Evolutionary conservation across 2,329 filamentous ascomycete species (phyloP).

Genomic region (Neoscytalidium dimidiatum): DNA sequence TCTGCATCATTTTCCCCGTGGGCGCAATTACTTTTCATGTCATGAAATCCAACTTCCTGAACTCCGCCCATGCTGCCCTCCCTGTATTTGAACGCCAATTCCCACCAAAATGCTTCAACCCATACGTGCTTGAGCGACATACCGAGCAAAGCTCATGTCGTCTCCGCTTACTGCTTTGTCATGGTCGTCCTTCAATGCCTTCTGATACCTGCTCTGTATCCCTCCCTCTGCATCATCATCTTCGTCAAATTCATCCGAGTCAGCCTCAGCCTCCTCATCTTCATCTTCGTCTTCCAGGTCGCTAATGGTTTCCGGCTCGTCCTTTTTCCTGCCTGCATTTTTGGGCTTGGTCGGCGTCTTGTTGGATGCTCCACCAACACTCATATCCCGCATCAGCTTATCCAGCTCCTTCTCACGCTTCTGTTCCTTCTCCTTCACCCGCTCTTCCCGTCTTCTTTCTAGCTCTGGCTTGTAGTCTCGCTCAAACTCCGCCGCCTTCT

Average conservation of each 20-base stretch:
- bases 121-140: slow-evolving; percentile 40
- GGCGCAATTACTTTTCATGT: not conserved
- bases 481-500: slow-evolving; percentile 86
- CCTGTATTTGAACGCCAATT: slow-evolving; percentile 7
- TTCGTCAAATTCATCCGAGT: slow-evolving; percentile 59
- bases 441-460: slow-evolving; percentile 72
- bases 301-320: slow-evolving; percentile 53
- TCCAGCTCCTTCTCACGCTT: slow-evolving; percentile 79
- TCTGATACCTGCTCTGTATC: slow-evolving; percentile 73
- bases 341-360: slow-evolving; percentile 28
- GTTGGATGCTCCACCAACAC: slow-evolving; percentile 46
- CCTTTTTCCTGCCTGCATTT: slow-evolving; percentile 38
- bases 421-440: slow-evolving; percentile 72
- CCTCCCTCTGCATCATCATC: slow-evolving; percentile 61
- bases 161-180: slow-evolving; percentile 41
- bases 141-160: slow-evolving; percentile 55
- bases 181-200: slow-evolving; percentile 64
- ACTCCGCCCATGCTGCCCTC: slow-evolving; percentile 12
- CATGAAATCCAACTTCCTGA: not conserved
- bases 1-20: not conserved
- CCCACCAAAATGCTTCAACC: not conserved
- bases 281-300: slow-evolving; percentile 53
- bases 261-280: slow-evolving; percentile 47
- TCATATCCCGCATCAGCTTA: slow-evolving; percentile 94
- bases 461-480: slow-evolving; percentile 90